Conservation (phyloP, 257 asterid genomes). For the Osmanthus fragrans region DNA sequence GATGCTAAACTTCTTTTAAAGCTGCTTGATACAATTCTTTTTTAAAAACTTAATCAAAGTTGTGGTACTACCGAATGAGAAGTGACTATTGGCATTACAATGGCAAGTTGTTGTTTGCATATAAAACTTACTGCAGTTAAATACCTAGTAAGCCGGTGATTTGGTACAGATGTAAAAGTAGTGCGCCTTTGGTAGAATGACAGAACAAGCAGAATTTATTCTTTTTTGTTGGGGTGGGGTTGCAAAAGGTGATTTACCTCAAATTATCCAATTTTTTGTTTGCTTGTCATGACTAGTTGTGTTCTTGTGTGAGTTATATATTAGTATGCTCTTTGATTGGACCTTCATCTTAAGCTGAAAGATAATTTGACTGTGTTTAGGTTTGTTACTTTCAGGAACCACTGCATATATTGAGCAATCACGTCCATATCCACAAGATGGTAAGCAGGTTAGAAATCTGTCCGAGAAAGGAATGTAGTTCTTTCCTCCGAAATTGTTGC, state of each 20-base stretch:
- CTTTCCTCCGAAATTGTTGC: constrained; percentile 7
- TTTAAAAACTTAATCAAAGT: background rate
- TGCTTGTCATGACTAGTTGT: background rate
- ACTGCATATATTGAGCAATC: constrained; percentile 84
- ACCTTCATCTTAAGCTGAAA: constrained; percentile 17
- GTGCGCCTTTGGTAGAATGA: background rate
- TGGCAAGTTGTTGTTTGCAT: background rate
- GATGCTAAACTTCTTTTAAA: constrained; percentile 18
- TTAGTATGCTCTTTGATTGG: background rate
- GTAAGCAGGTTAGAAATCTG: constrained; percentile 79
- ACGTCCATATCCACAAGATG: constrained; percentile 78
- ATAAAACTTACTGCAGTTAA: background rate
- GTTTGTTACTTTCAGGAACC: constrained; percentile 62
- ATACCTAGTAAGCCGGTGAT: background rate
- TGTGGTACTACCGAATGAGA: background rate
- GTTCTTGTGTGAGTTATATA: background rate
- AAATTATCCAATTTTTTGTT: background rate
- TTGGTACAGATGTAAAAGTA: background rate
- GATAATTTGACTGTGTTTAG: constrained; percentile 16
- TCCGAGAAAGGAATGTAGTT: constrained; percentile 12
- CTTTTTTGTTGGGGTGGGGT: background rate
- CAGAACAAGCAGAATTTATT: background rate
- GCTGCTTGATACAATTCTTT: background rate
- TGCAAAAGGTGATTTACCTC: background rate
- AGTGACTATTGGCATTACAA: background rate